A percentile compares a stretch with the other conserved stretches of the same genome.
phyloP scores from a whole-genome alignment of 2,329 filamentous ascomycete species.

The Calonectria naviculata region DNA sequence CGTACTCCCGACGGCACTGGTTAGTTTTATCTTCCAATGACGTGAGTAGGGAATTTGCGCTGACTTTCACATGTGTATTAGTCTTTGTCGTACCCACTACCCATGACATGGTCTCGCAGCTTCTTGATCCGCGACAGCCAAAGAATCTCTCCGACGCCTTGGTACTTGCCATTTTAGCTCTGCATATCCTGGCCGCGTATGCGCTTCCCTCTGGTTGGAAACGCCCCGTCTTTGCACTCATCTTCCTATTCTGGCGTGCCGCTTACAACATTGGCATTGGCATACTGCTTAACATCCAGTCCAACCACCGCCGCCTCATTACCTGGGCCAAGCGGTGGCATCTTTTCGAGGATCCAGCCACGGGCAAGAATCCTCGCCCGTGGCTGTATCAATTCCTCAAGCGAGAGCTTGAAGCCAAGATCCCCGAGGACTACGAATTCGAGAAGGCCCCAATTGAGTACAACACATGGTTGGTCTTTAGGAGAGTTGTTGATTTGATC shows the following conservation, averaged over 20 bases:
- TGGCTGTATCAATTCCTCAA: slow-evolving; percentile 87
- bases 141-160: slow-evolving; percentile 91
- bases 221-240: slow-evolving; percentile 80
- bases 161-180: slow-evolving; percentile 81
- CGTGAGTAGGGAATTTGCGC: slow-evolving; percentile 21
- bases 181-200: slow-evolving; percentile 81
- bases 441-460: slow-evolving; percentile 95
- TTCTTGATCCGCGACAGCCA: slow-evolving; percentile 92
- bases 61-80: slow-evolving; percentile 53
- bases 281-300: slow-evolving; percentile 88
- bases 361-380: slow-evolving; percentile 85
- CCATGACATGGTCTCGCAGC: slow-evolving; percentile 98
- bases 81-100: slow-evolving; percentile 97
- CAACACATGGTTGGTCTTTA: slow-evolving; percentile 98
- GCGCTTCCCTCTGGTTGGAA: slow-evolving; percentile 76
- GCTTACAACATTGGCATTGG: slow-evolving; percentile 96
- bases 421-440: slow-evolving; percentile 92
- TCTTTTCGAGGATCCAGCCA: slow-evolving; percentile 85
- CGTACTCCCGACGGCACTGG: slow-evolving; percentile 90
- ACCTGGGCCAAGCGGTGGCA: slow-evolving; percentile 87
- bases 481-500: slow-evolving; percentile 94
- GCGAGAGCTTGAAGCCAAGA: slow-evolving; percentile 92
- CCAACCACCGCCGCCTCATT: slow-evolving; percentile 86
- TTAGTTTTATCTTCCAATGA: slow-evolving; percentile 61
- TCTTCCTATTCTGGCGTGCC: slow-evolving; percentile 93